Conservation (phyloP, 352 stramenopile genomes). For the Phytophthora pinifolia region DNA sequence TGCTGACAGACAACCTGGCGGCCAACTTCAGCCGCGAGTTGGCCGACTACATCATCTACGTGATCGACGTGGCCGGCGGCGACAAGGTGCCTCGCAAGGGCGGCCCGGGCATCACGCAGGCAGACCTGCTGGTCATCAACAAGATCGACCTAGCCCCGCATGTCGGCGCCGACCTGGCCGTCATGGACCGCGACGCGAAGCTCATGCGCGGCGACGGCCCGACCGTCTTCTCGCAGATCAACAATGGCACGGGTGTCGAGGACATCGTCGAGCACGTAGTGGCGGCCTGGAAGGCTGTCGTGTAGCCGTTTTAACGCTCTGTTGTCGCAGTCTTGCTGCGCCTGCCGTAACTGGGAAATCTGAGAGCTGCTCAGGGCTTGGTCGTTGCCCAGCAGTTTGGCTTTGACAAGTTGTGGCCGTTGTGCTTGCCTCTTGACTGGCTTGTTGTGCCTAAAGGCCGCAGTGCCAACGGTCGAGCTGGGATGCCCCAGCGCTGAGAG, state of each 20-base stretch:
- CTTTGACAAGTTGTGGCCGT: neutral
- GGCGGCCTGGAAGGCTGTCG: conserved; percentile 31
- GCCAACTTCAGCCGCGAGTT: conserved; percentile 98
- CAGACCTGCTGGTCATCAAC: conserved; percentile 97
- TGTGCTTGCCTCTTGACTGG: conserved; percentile 2
- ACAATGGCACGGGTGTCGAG: conserved; percentile 84
- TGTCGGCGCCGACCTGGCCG: conserved; percentile 92
- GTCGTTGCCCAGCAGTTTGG: neutral
- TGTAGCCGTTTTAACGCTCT: conserved; percentile 9
- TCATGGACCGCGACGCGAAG: conserved; percentile 96
- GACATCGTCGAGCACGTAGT: conserved; percentile 91
- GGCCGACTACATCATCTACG: conserved; percentile 98
- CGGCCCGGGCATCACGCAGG: conserved; percentile 97
- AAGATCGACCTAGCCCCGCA: conserved; percentile 98
- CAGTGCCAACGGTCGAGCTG: conserved; percentile 15
- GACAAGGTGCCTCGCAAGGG: conserved; percentile 98
- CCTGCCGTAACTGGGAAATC: conserved; percentile 4
- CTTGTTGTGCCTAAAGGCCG: conserved; percentile 12
- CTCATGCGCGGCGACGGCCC: conserved; percentile 94
- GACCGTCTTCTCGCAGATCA: conserved; percentile 96
- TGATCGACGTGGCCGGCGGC: conserved; percentile 98
- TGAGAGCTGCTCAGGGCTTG: conserved; percentile 1
- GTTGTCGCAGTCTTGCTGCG: neutral
- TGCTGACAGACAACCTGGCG: conserved; percentile 93
- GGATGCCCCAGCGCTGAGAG: neutral